Conservation (phyloP, 2,329 filamentous ascomycete species). For the Sodiomyces alkalinus region DNA sequence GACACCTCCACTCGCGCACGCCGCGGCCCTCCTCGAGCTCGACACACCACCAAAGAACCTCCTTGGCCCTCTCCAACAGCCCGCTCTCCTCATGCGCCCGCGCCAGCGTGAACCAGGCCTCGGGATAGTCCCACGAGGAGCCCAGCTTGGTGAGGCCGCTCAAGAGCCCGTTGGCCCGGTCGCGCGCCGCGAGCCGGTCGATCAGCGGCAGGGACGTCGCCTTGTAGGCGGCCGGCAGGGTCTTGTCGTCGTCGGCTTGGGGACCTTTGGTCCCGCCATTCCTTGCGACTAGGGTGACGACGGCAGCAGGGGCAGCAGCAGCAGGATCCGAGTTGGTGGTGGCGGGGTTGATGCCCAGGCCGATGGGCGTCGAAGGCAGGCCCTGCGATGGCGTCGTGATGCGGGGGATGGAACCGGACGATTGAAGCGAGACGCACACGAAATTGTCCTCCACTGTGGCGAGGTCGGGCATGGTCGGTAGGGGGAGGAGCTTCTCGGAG, state of each 20-base stretch:
- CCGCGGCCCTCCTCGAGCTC: conserved; percentile 79
- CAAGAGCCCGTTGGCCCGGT: conserved; percentile 74
- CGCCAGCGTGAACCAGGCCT: conserved; percentile 85
- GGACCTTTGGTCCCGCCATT: conserved; percentile 1
- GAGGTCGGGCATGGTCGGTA: conserved; percentile 34
- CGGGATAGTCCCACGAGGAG: conserved; percentile 75
- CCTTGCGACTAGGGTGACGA: too few relatives aligned
- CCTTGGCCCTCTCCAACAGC: conserved; percentile 75
- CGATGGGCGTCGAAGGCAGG: conserved; percentile 30
- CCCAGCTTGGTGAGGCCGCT: conserved; percentile 74
- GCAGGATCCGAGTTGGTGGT: conserved; percentile 12
- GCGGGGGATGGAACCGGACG: neutral
- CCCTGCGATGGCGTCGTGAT: conserved; percentile 3
- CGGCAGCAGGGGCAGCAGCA: conserved; percentile 7
- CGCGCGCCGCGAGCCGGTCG: conserved; percentile 76
- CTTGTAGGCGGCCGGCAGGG: conserved; percentile 36
- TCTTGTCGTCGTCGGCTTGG: conserved; percentile 15
- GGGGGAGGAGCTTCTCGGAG: conserved; percentile 48
- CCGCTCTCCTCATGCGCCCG: conserved; percentile 78
- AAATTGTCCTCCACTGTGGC: conserved; percentile 15
- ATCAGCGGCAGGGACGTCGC: conserved; percentile 51
- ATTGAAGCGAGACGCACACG: conserved; percentile 1
- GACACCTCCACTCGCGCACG: conserved; percentile 62
- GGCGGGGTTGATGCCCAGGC: conserved; percentile 19
- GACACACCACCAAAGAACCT: conserved; percentile 94